Evolutionary conservation across 2,329 filamentous ascomycete species (phyloP).

Genomic region (Fusarium staphyleae): DNA sequence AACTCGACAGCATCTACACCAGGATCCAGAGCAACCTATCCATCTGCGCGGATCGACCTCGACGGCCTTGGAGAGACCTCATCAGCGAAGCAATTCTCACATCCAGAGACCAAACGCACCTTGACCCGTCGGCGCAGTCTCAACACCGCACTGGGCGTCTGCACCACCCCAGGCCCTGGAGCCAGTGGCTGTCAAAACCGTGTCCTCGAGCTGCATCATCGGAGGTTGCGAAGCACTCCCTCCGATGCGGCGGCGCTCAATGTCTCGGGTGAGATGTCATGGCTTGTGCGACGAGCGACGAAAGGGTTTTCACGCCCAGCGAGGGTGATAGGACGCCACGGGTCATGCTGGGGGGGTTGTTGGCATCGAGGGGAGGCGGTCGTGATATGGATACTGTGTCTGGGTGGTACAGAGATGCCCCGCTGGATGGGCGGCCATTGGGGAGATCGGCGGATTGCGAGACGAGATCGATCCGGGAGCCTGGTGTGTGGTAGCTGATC

Average conservation of each 20-base stretch:
- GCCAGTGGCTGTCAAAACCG: conserved; percentile 19
- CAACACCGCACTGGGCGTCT: conserved; percentile 22
- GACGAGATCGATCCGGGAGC: conserved; percentile 28
- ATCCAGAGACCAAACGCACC: conserved; percentile 57
- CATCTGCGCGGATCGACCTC: conserved; percentile 22
- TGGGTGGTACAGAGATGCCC: conserved; percentile 27
- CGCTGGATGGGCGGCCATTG: conserved; percentile 13
- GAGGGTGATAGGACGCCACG: conserved; percentile 28
- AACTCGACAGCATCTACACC: not conserved
- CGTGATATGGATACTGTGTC: conserved; percentile 11
- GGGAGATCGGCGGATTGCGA: conserved; percentile 19
- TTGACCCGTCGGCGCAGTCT: conserved; percentile 62
- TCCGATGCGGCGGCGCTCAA: conserved; percentile 28
- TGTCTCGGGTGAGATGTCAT: conserved; percentile 31
- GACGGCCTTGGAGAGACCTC: conserved; percentile 61
- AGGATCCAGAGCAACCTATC: conserved; percentile 6
- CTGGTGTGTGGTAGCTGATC: conserved; percentile 14
- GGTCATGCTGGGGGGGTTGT: not conserved
- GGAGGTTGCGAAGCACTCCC: conserved; percentile 10
- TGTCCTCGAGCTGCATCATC: conserved; percentile 36
- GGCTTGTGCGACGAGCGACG: not conserved
- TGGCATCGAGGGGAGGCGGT: not conserved
- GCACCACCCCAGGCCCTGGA: conserved; percentile 19
- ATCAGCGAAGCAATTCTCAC: conserved; percentile 69
- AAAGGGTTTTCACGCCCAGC: not conserved